Percentiles rank a stretch among this genome's conserved stretches.
Evolutionary conservation across 331 rosid species (phyloP).

Genomic region (Quercus tomentella): DNA sequence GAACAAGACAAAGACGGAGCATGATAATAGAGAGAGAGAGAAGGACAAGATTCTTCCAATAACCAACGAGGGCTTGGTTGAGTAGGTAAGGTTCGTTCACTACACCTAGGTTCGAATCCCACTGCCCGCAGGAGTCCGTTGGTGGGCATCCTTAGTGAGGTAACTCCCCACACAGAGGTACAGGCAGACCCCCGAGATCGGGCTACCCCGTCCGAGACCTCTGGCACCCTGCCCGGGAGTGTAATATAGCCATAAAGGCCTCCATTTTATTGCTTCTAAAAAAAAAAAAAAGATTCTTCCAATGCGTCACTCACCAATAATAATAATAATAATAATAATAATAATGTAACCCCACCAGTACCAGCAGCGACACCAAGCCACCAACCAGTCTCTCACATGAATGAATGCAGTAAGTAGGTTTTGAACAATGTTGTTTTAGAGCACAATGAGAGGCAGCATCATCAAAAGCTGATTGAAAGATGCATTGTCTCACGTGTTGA

Average conservation of each 20-base stretch:
- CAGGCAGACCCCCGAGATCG: no score
- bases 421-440: conserved; percentile 1
- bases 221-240: no score
- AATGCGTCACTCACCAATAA: background rate
- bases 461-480: conserved; percentile 34
- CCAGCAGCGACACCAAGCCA: background rate
- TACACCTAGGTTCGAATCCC: no score
- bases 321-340: no score
- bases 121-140: no score
- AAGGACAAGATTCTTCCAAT: background rate
- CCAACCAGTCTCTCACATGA: background rate
- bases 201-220: no score
- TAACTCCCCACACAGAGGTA: no score
- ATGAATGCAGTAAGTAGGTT: conserved; percentile 16
- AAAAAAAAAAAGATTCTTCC: background rate
- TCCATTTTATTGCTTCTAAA: no score
- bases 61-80: no score
- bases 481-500: conserved; percentile 22
- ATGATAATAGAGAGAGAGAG: background rate
- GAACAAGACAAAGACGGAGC: background rate
- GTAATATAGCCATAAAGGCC: no score
- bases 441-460: conserved; percentile 20
- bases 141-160: no score
- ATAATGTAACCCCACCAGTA: background rate
- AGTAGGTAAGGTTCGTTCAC: no score